Percentiles rank a stretch among this genome's conserved stretches.
These are phyloP conservation scores for Ambrosiella cleistominuta DNA, from an alignment of 2,329 filamentous ascomycete genomes.

Conservation along the genomic window DNA sequence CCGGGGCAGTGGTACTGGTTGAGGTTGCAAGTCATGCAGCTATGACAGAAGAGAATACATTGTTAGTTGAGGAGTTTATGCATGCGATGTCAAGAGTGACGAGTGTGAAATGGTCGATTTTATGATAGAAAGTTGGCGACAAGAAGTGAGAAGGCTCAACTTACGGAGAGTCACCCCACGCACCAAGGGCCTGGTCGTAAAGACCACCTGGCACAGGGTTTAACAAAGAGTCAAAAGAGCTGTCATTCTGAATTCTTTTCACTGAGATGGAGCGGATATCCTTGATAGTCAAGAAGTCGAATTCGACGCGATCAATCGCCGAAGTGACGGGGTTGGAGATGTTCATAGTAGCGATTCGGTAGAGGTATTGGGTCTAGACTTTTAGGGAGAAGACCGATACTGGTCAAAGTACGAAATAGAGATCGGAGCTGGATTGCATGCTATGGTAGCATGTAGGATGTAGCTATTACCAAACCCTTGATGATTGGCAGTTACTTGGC, in stretches of 20 bases:
- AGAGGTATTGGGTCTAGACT: background rate
- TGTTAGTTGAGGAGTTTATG: constrained; percentile 1
- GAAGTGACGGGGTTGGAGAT: constrained; percentile 69
- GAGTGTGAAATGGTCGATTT: background rate
- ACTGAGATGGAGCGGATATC: constrained; percentile 85
- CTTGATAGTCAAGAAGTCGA: constrained; percentile 62
- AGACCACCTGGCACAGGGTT: constrained; percentile 81
- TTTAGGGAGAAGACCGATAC: background rate
- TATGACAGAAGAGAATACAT: constrained; percentile 20
- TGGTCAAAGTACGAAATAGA: background rate
- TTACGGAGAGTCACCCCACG: constrained; percentile 71
- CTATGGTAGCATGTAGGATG: background rate
- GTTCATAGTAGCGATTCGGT: constrained; percentile 33
- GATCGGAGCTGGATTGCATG: background rate
- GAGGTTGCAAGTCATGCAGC: constrained; percentile 84
- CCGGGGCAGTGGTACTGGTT: constrained; percentile 70
- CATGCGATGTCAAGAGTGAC: background rate
- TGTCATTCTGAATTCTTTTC: constrained; percentile 81
- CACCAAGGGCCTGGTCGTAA: constrained; percentile 80
- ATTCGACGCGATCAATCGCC: constrained; percentile 72
- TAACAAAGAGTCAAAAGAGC: constrained; percentile 81
- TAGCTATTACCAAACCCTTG: background rate
- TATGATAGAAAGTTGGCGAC: background rate
- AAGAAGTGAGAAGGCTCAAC: constrained; percentile 13
- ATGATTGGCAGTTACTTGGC: background rate